Base-by-base conservation (phyloP, 768 basidiomycete species). In the Kwoniella sp. region DNA sequence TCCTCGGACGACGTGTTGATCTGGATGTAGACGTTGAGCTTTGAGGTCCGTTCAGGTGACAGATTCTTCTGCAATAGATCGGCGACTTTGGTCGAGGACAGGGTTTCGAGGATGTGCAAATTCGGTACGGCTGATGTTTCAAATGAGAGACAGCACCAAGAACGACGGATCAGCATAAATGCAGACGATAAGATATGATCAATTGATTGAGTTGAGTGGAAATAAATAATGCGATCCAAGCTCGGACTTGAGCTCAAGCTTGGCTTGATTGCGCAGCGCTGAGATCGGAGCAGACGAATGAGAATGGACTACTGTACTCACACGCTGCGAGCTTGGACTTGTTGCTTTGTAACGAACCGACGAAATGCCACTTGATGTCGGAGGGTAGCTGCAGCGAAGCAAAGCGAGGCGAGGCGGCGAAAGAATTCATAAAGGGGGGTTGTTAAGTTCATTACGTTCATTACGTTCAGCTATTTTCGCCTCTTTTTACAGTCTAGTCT, bases 361-460 rank as follows among this genome's bases (percentile, higher is more conserved):
- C 95, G 79, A 95, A 98, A 82, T 98, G 95, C 95, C 95, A 98
- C 67, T 89, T 85, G 71, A 98, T 92, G 68, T 91, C 90, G 25
- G 71, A 67, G 0, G 95, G 92, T n/a, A 98, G 86, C 93, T 95
- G 76, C 5, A 20, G 20, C 47, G 47, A 48, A n/a, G n/a, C n/a
- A n/a, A n/a, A n/a, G n/a, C n/a, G n/a, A n/a, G n/a, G n/a, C n/a
- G n/a, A n/a, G n/a, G n/a, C n/a, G n/a, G n/a, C n/a, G n/a, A n/a
- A n/a, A n/a, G n/a, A n/a, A n/a, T n/a, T n/a, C n/a, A n/a, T n/a
- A n/a, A n/a, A n/a, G n/a, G n/a, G n/a, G n/a, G n/a, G n/a, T n/a
- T n/a, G n/a, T n/a, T n/a, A n/a, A n/a, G n/a, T n/a, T n/a, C n/a
- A n/a, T n/a, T n/a, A n/a, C n/a, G n/a, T n/a, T n/a, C n/a, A n/a